phyloP scores from a whole-genome alignment of 2,329 filamentous ascomycete species.

The Colletotrichum higginsianum region DNA sequence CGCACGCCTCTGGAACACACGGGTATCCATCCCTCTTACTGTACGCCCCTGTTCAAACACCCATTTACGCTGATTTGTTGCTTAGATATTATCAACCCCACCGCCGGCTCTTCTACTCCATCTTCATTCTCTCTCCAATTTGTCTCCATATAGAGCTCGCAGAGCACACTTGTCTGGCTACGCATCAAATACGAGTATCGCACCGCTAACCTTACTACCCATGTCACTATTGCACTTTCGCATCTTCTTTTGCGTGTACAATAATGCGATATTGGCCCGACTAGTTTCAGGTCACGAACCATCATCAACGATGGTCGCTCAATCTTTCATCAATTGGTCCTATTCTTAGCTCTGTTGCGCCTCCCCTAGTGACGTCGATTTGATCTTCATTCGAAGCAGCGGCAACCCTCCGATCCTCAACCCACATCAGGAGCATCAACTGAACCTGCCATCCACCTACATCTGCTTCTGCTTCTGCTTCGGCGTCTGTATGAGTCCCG shows the following conservation, averaged over 20 bases:
- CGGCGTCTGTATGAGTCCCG: not conserved
- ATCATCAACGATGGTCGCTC: conserved; percentile 9
- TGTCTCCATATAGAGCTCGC: not conserved
- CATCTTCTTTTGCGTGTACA: conserved; percentile 6
- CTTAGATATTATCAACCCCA: conserved; percentile 2
- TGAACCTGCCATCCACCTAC: not conserved
- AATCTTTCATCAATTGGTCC: not conserved
- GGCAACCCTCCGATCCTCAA: not conserved
- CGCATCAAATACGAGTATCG: conserved; percentile 19
- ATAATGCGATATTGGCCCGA: conserved; percentile 24
- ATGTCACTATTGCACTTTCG: conserved; percentile 1
- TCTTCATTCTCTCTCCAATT: not conserved
- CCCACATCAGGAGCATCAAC: not conserved
- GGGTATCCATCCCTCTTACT: not conserved
- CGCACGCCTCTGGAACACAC: conserved; percentile 35
- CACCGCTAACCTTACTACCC: not conserved
- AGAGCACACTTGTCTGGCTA: not conserved
- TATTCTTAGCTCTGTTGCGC: conserved; percentile 15
- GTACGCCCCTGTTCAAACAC: not conserved
- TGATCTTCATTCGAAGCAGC: not conserved
- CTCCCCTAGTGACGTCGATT: not conserved
- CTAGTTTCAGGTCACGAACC: conserved; percentile 30
- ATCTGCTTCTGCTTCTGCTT: conserved; percentile 4
- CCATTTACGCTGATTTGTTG: conserved; percentile 3
- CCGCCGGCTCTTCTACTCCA: not conserved